Base-by-base conservation (phyloP, 177 flowering plant species). In the Vitis hybrid region DNA sequence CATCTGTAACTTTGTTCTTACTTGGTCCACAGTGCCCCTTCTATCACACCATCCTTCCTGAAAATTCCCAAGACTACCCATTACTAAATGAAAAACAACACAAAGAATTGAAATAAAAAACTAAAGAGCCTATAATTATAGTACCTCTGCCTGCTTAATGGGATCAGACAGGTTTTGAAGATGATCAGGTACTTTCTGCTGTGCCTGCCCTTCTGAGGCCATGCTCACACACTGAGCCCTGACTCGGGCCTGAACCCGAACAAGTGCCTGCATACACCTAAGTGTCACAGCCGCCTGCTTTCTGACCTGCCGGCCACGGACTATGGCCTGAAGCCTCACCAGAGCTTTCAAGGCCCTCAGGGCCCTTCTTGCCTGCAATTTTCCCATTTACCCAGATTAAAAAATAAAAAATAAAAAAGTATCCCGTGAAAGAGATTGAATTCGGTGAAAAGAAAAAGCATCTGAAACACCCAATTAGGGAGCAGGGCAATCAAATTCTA, bases 1-100 rank as follows among this genome's bases (percentile, higher is more conserved):
- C 91, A 86, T 80, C 57, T 88, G 91, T 18, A 84, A 74, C 84
- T 87, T 91, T 15, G 88, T 64, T 77, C 77, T 79, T 14, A 88
- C 81, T 81, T 88, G 87, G 15, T 85, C 84, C 1, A 80, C 75
- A 51, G 95, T 90, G 64, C 92, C 91, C 21, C 79, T 87, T 63
- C 89, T 86, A 70, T 82, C 85, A 81, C 98, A 94, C 98, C 98
- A 94, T 69, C 94, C 81, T 70, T 74, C 74, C 92, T 88, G 76
- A 48, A n/a, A 61, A 35, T 58, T 35, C 5, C 17, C 6, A 46
- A 32, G n/a, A n/a, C 65, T 9, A 24, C 20, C 5, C 48, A 35
- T 63, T 4, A 11, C 14, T 41, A 49, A 14, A 18, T 17, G 9
- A 30, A 7, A 15, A 58, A 24, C 53, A 58, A 35, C 4, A 49